These are phyloP conservation scores for Alternaria novae-zelandiae DNA, from an alignment of 2,329 filamentous ascomycete species.

Conservation along the genomic window DNA sequence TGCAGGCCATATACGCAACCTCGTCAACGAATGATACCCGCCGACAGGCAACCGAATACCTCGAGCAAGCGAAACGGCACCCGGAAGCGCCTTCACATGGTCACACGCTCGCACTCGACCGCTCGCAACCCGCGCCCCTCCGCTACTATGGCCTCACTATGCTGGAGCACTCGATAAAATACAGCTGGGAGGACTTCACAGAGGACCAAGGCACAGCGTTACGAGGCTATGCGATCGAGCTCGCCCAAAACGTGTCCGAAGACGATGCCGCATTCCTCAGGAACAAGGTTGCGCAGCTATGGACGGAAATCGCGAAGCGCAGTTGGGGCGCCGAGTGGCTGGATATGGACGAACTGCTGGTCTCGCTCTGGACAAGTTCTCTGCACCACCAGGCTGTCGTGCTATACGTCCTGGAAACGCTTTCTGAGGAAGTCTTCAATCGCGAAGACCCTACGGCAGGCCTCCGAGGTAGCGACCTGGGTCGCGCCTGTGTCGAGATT, in stretches of 20 bases:
- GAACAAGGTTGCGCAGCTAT: slow-evolving; percentile 93
- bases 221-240: slow-evolving; percentile 76
- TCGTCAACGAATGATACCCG: slow-evolving; percentile 81
- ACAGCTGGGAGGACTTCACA: slow-evolving; percentile 79
- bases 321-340: slow-evolving; percentile 93
- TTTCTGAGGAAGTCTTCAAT: slow-evolving; percentile 94
- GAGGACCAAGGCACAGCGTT: slow-evolving; percentile 71
- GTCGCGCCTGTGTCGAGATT: slow-evolving; percentile 89
- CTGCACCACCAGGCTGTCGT: slow-evolving; percentile 82
- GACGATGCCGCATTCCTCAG: slow-evolving; percentile 82
- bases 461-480: slow-evolving; percentile 81
- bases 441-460: slow-evolving; percentile 87
- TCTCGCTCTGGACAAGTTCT: slow-evolving; percentile 74
- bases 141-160: slow-evolving; percentile 94
- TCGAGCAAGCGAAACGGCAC: slow-evolving; percentile 83
- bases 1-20: slow-evolving; percentile 85
- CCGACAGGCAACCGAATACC: slow-evolving; percentile 80
- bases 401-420: slow-evolving; percentile 83
- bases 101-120: slow-evolving; percentile 79
- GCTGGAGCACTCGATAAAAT: slow-evolving; percentile 86
- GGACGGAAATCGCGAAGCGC: slow-evolving; percentile 93
- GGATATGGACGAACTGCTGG: slow-evolving; percentile 87
- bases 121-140: slow-evolving; percentile 76
- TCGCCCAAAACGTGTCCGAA: slow-evolving; percentile 73
- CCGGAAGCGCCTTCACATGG: slow-evolving; percentile 83